Base-by-base conservation (phyloP, 208 protist genomes). In the Entamoeba moshkovskii region DNA sequence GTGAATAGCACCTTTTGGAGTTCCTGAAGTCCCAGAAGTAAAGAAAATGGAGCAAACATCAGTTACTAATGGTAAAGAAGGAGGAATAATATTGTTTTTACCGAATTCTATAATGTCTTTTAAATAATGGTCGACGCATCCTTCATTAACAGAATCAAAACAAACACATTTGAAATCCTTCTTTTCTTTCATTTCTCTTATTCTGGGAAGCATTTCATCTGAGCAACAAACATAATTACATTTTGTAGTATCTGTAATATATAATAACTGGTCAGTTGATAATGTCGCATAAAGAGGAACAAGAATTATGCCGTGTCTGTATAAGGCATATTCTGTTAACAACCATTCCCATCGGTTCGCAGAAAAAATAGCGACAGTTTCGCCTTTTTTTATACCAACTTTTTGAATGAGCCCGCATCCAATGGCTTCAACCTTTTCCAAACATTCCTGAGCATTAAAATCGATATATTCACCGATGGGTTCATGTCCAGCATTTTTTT, bases 11-110 rank as follows among this genome's bases (percentile, higher is more conserved):
- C 93, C 94, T 49, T 95, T 95, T 18, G 92, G 94, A 3, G 66
- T 92, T 33, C 93, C 95, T 25, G 66, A 49, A 2, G 95, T 95
- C 6, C 93, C 93, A 93, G 38, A 66, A 38, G 95, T 95, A 48
- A 94, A 95, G 1, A 95, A 59, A 15, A 95, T 66, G 11, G 59
- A 92, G 29, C 0, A 45, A 2, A 93, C 25, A 73, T 95, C 93
- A 45, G 91, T 45, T 33, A 42, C 33, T 33, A 0, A 33, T 13
- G 3, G 59, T 29, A 85, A 38, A 0, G 0, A 33, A 33, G 2
- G 59, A 42, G 13, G 0, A 42, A 4, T 38, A 33, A 85, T 0
- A 42, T 85, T 1, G 59, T 2, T 13, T 85, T 38, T 29, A 33
- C 59, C 15, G 13, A 33, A 29, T 85, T 85, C 59, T 13, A 29